Base-by-base conservation (phyloP, 2,329 filamentous ascomycete genomes). In the Furcasterigmium furcatum region DNA sequence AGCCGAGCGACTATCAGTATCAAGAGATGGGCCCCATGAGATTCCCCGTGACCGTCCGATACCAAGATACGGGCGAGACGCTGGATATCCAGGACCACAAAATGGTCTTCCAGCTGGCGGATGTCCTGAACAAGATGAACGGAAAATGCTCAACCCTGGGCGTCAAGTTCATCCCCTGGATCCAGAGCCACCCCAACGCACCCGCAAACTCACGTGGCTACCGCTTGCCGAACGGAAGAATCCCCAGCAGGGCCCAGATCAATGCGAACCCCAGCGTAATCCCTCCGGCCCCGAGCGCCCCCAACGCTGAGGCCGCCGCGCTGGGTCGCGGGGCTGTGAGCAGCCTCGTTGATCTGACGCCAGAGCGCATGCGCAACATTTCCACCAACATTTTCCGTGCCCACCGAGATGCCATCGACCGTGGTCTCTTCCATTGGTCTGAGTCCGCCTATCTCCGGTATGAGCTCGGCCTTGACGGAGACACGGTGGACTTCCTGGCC, bases 81-180 rank as follows among this genome's bases (percentile, higher is more conserved):
- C 63, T 63, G 47, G 70, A 77, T 47, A 79, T 83, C 50, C 69
- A 74, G 18, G 80, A 84, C 52, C 79, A 82, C 53, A 71, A 76
- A 48, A 71, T 84, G 61, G 77, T 82, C 1, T 83, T 82, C 57
- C 78, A 82, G 57, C 68, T 84, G 2, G 79, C 71, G 4, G 72
- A 70, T 10, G 70, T 73, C 42, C 65, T 84, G 49, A 82, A 83
- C 58, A 53, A 67, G 41, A 63, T 81, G 53, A 83, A 84, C 56
- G 62, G 63, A 32, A 62, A 77, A 48, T 58, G 59, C 51, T 62
- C 60, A 43, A 68, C 71, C 42, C 65, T 76, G 22, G 71, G 68
- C 25, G 76, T 84, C 41, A 76, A 81, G 44, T 84, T 84, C 56
- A 84, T 84, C 53, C 73, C 74, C 3, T 85, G 79, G 79, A 76